These are phyloP conservation scores for Euphorbia lathyris DNA, from an alignment of 345 rosid genomes.

Conservation along the genomic window DNA sequence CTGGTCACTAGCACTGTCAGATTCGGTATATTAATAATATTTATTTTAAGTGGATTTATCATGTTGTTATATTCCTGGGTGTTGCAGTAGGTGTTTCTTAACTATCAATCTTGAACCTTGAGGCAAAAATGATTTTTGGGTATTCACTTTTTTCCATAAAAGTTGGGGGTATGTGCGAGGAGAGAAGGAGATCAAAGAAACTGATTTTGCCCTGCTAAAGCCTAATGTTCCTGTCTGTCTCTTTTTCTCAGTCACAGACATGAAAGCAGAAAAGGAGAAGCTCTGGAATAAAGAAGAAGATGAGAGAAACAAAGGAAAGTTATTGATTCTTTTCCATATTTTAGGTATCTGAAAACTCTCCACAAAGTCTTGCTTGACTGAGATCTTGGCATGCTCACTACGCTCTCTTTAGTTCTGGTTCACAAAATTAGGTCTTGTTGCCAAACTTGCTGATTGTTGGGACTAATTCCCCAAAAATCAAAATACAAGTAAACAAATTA, in stretches of 20 bases:
- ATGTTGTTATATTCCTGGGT: neutral
- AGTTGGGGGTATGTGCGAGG: constrained; percentile 5
- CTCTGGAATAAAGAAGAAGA: constrained; percentile 32
- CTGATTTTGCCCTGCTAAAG: constrained; percentile 2
- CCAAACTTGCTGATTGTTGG: too few species aligned
- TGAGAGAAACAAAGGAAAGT: neutral
- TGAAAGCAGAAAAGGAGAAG: constrained; percentile 20
- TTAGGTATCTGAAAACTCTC: constrained; percentile 9
- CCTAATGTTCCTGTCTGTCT: neutral
- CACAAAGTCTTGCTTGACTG: constrained; percentile 6
- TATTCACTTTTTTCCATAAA: neutral
- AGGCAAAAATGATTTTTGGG: too few species aligned
- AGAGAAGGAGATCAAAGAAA: constrained; percentile 3
- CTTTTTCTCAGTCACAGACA: neutral
- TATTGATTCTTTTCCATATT: constrained; percentile 21
- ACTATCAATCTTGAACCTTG: too few species aligned
- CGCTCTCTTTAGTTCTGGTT: too few species aligned
- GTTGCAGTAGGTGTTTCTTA: neutral
- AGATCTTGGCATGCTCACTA: neutral
- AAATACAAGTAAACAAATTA: too few species aligned
- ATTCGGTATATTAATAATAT: too few species aligned
- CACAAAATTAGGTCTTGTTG: too few species aligned
- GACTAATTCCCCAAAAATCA: neutral
- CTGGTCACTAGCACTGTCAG: too few species aligned
- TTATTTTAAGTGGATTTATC: neutral